Evolutionary conservation across 1,284 basidiomycete genomes (phyloP), one percentile per base, ranked within the genome.

Genomic region (Marasmius sp.): DNA sequence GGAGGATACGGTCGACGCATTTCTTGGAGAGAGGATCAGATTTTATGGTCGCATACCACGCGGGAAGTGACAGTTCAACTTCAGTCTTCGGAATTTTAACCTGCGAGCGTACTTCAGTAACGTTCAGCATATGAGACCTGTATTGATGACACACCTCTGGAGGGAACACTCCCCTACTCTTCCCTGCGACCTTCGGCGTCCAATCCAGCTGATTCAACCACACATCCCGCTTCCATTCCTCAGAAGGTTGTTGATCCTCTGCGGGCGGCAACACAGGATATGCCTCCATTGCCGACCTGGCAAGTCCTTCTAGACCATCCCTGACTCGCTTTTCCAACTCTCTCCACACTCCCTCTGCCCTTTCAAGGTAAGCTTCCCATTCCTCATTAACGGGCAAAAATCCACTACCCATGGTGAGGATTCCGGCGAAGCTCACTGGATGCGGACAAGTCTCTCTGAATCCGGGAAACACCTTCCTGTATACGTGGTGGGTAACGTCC

Each of bases 181-280:
- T 86, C n/a, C 89, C 87, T 2, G 86, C 86, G 10, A 81, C 81
- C 75, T 98, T 98, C 0, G 94, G 94, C 1, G 92, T 89, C 97
- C 97, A 99, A 73, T 99, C 96, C 58, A 99, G 79, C 73, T 99
- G 97, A 54, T 82, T 85, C 16, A 95, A 77, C 96, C 96, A 99
- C 1, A 88, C 85, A 73, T 97, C 92, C 1, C 85, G 81, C 66
- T 85, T 85, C 88, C 92, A 94, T 54, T 75, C 75, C 33, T 70
- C 74, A 20, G 74, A 75, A 45, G 71, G 68, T 53, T 74, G 75
- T 41, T 68, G 74, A n/a, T 70, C 71, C 38, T 75, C 77, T 79
- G 83, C 78, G 68, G 85, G 64, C 6, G 59, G 38, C 33, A 57
- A 62, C 16, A 57, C 54, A 10, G 58, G 57, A 48, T 64, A 49